Evolutionary conservation across 1,284 basidiomycete species (phyloP).

Genomic region (Marasmius tenuissimus): DNA sequence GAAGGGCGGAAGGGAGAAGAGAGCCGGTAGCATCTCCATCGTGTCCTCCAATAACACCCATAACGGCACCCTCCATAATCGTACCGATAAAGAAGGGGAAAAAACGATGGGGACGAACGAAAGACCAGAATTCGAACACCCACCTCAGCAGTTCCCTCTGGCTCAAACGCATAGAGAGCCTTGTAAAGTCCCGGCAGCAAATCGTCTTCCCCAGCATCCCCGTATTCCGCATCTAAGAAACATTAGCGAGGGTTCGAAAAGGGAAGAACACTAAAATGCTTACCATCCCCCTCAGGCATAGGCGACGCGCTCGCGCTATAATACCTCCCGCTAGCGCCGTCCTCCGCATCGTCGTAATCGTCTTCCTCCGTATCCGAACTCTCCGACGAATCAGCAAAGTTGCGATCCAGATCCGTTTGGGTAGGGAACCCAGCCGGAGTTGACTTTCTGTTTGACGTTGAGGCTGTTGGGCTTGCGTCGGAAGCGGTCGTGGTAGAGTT

Average conservation of each 20-base stretch:
- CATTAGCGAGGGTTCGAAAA: neutral
- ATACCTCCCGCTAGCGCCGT: constrained; percentile 23
- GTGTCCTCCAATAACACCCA: no score
- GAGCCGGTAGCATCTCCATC: no score
- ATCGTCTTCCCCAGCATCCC: constrained; percentile 30
- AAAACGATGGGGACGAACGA: neutral
- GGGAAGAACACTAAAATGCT: neutral
- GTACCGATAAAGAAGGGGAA: neutral
- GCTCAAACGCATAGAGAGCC: constrained; percentile 68
- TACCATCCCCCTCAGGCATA: neutral
- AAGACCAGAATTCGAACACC: neutral
- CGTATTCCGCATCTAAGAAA: constrained; percentile 24
- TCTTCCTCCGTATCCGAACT: constrained; percentile 16
- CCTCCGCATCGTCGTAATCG: constrained; percentile 30
- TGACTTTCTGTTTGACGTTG: neutral
- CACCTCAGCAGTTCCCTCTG: constrained; percentile 69
- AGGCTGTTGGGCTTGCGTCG: neutral
- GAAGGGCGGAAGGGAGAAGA: no score
- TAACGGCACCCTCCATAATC: no score
- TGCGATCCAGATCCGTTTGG: constrained; percentile 31
- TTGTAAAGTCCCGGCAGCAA: constrained; percentile 68
- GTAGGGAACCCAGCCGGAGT: constrained; percentile 19
- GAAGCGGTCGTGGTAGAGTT: neutral
- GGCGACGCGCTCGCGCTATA: constrained; percentile 9
- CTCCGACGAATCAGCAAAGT: constrained; percentile 23